Evolutionary conservation across 805 yeast genomes (phyloP), one percentile per base, ranked within the genome.

Genomic region (Scheffersomyces lignosus): DNA sequence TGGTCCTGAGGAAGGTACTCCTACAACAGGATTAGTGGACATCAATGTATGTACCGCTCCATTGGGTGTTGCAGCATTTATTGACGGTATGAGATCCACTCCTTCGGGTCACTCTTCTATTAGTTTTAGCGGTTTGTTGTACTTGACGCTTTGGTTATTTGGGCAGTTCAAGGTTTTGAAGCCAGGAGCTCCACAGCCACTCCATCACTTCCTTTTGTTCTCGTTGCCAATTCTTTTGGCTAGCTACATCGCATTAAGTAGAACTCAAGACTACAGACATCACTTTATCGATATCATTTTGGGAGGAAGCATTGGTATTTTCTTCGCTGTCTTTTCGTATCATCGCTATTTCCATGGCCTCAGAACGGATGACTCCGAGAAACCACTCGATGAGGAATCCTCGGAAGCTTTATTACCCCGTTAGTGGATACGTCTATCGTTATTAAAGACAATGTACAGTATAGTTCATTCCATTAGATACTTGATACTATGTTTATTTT

Each of bases 21-120:
- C 64, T 1, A 18, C 40, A 1, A 12, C 20, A n/a, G 36, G 12
- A 18, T 54, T 54, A 27, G 68, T 64, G 6, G 60, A 53, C 15
- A 40, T 62, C 18, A 48, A 52, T 12, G 62, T 61, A 3, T 66
- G 73, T 40, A 52, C 66, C 3, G 52, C 57, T 1, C 65, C 67
- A 1, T 45, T 63, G 29, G 66, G 69, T 4, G 38, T 43, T 13
- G 40, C 45, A 40, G 42, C 46, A 13, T 45, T 65, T 15, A 29
- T 44, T 10, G 73, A 66, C 39, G 73, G 73, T 4, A 50, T 65
- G 60, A 61, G 64, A 38, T 63, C 70, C 14, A 63, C 70, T 6
- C 73, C 73, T 5, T 60, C 66, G 27, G 73, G 71, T 23, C 71
- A 65, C 43, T 60, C 70, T 4, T 60, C 68, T 18, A 51, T 65